phyloP scores from a whole-genome alignment of 2,329 filamentous ascomycete genomes.

The Cytospora mali region DNA sequence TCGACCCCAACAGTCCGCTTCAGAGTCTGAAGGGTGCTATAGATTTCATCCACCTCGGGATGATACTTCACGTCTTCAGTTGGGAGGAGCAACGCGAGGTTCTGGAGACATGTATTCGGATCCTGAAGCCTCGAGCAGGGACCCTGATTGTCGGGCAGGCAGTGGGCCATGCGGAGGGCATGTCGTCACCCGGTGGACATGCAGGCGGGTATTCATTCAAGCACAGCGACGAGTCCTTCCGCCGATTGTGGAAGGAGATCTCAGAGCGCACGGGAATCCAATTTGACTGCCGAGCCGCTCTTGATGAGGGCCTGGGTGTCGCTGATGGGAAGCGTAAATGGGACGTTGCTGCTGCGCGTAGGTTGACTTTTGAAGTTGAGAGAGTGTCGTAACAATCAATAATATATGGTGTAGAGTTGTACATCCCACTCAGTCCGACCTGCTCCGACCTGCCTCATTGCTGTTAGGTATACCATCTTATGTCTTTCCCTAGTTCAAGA shows the following conservation, averaged over 20 bases:
- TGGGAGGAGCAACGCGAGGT: slow-evolving; percentile 35
- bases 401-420: neutral
- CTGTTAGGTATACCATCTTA: neutral
- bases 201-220: neutral
- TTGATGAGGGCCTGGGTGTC: slow-evolving; percentile 17
- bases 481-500: slow-evolving; percentile 30
- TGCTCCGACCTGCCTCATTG: neutral
- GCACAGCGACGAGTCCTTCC: slow-evolving; percentile 29
- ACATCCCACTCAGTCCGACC: neutral
- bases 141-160: slow-evolving; percentile 26
- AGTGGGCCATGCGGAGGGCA: slow-evolving; percentile 26
- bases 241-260: slow-evolving; percentile 28
- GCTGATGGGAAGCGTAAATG: slow-evolving; percentile 1
- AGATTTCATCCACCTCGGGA: slow-evolving; percentile 36
- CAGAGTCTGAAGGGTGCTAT: slow-evolving; percentile 32
- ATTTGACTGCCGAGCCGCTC: slow-evolving; percentile 5
- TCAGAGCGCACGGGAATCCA: slow-evolving; percentile 25
- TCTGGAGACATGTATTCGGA: slow-evolving; percentile 33
- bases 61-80: slow-evolving; percentile 39
- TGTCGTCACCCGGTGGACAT: neutral
- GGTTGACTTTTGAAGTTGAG: slow-evolving; percentile 7
- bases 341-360: neutral
- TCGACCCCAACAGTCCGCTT: slow-evolving; percentile 31
- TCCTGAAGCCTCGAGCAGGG: slow-evolving; percentile 31
- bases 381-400: neutral